phyloP scores from a whole-genome alignment of 2,329 filamentous ascomycete genomes.

The Pseudocercospora fuligena region DNA sequence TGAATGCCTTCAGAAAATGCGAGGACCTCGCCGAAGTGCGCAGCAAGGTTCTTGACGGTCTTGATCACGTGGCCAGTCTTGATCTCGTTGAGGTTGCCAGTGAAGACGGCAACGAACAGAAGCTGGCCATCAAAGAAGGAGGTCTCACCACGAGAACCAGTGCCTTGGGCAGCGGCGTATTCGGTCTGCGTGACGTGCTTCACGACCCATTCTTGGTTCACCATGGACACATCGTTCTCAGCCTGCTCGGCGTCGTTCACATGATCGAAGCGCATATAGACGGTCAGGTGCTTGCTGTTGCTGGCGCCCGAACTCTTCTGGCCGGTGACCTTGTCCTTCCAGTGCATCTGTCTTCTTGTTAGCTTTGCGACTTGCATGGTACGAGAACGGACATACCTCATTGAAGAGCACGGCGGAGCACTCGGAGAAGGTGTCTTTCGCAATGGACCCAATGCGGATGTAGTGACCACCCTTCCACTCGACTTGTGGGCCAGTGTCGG shows the following conservation, averaged over 20 bases:
- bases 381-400: constrained; percentile 27
- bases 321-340: constrained; percentile 23
- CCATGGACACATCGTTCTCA: constrained; percentile 20
- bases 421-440: not conserved
- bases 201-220: constrained; percentile 17
- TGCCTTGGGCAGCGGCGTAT: constrained; percentile 22
- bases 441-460: constrained; percentile 27
- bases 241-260: constrained; percentile 40
- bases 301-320: constrained; percentile 14
- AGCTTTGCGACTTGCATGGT: constrained; percentile 14
- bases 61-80: constrained; percentile 17
- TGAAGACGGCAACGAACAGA: constrained; percentile 27
- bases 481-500: constrained; percentile 26
- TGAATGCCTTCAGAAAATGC: constrained; percentile 25
- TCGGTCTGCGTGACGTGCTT: constrained; percentile 29
- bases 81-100: constrained; percentile 23
- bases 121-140: constrained; percentile 38
- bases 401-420: constrained; percentile 13
- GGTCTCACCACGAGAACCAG: not conserved
- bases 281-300: constrained; percentile 10
- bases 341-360: constrained; percentile 29
- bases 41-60: constrained; percentile 26
- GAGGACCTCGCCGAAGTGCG: constrained; percentile 31
- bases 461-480: constrained; percentile 31
- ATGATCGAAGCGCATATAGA: constrained; percentile 45